Evolutionary conservation across 129 eudicot species (phyloP), one percentile per base, ranked within the genome.

Genomic region (Erigeron canadensis): DNA sequence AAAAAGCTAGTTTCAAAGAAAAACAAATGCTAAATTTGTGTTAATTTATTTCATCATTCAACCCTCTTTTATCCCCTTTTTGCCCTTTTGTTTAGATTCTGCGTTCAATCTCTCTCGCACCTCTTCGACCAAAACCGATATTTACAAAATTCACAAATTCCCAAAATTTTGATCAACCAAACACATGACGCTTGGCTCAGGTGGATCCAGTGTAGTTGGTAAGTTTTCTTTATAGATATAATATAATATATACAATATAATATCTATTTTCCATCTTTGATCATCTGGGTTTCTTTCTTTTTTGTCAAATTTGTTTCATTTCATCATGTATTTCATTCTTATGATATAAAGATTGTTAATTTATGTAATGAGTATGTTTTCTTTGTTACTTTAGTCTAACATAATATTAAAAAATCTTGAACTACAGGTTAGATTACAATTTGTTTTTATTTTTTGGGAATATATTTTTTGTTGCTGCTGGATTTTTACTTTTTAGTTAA

Each of bases 371-470:
- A 13, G 10, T 59, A 3, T 28, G 46, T 11, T 9, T 44, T 40
- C 40, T 74, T 28, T 11, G 8, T 51, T 15, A 65, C 45, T 21
- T 74, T 39, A 17, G 53, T 40, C 3, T 22, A 68, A 7, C 15
- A 57, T 37, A 37, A 8, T 42, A 45, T 67, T 19, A 2, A 43
- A 65, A 2, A 43, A 65, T 43, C 39, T 43, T 56, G 41, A 75
- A 66, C 73, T 75, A 23, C 41, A 75, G 39, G 42, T 41, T 38
- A 66, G 73, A 73, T 43, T 65, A 75, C 55, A 65, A 43, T 58
- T 76, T 44, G 61, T 45, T 75, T 67, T 51, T 21, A 70, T 4
- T 53, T 11, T 23, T 76, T 68, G 19, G 57, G 55, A 70, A 23
- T 23, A n/a, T 23, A 23, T 23, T 23, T 23, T 23, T 23, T 23